Base-by-base conservation (phyloP, 768 basidiomycete genomes). In the Thelephora ganbajun region DNA sequence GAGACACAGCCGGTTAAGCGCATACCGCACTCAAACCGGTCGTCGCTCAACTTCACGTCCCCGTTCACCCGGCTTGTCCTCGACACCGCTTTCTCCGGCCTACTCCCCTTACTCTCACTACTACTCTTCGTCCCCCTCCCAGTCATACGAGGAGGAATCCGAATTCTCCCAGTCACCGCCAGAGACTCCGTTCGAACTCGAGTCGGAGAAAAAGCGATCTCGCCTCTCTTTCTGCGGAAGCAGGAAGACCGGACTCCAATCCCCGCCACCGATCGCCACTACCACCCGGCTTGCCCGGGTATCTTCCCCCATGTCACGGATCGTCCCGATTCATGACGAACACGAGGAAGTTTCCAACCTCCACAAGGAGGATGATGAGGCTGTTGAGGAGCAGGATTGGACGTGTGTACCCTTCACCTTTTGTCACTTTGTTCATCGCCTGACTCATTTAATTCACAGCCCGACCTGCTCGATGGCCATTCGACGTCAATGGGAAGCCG, bases 401-500 rank as follows among this genome's bases (percentile, higher is more conserved):
- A 54, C 52, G 59, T 59, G 30, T 47, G 47, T 57, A 13, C 35
- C 34, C 18, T 41, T 41, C 22, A 41, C 22, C 11, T 16, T 35
- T 20, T 35, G 33, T 46, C 19, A 35, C 34, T 16, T 14, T 14
- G 6, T 42, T 16, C 20, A 19, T 16, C 33, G 6, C n/a, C 51
- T 50, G 18, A 44, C 43, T 16, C 16, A 1, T 35, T 26, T 12
- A 13, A 43, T 35, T 44, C 46, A 20, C 49, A 79, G 76, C 2
- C 80, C 80, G 11, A 76, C 76, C 33, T 81, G 80, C 61, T 62
- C 65, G 7, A 66, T 79, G 57, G 64, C 61, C 43, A 60, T 82
- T 37, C 65, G 67, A 48, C 65, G 74, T 7, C 74, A 79, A 49
- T 81, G 80, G 79, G 76, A 79, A 54, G 76, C 78, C 7, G 51